Conservation (phyloP, 1,139 yeast genomes). For the Pichia sp. region DNA sequence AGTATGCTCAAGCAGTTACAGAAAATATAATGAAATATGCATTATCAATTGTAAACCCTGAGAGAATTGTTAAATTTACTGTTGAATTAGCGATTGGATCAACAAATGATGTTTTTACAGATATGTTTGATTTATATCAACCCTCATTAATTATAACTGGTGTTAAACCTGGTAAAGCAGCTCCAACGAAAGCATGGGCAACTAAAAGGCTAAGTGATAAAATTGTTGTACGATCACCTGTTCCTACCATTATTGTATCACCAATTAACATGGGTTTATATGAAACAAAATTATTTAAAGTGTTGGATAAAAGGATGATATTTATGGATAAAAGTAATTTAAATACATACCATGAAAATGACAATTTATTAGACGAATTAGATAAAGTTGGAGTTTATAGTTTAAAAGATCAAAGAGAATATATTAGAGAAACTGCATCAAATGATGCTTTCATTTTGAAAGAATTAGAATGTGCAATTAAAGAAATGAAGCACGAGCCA, state of each 20-base stretch:
- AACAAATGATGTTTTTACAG: slow-evolving; percentile 50
- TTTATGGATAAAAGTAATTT: slow-evolving; percentile 18
- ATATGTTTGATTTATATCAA: slow-evolving; percentile 55
- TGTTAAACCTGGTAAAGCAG: slow-evolving; percentile 48
- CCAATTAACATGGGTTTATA: slow-evolving; percentile 54
- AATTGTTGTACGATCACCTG: slow-evolving; percentile 54
- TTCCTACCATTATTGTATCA: slow-evolving; percentile 68
- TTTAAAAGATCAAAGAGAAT: slow-evolving; percentile 21
- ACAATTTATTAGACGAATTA: slow-evolving; percentile 18
- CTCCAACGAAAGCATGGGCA: slow-evolving; percentile 55
- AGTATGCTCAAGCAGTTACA: slow-evolving; percentile 31
- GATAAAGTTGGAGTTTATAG: slow-evolving; percentile 25
- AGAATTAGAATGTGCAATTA: slow-evolving; percentile 7
- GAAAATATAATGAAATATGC: slow-evolving; percentile 47
- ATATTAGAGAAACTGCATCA: slow-evolving; percentile 15
- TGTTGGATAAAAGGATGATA: slow-evolving; percentile 42
- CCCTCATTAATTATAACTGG: slow-evolving; percentile 64
- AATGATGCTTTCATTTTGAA: slow-evolving; percentile 15
- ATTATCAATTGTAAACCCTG: slow-evolving; percentile 43
- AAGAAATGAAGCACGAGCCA: background rate
- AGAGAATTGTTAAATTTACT: slow-evolving; percentile 47
- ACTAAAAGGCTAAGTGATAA: slow-evolving; percentile 59
- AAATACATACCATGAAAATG: slow-evolving; percentile 13
- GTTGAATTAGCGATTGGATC: slow-evolving; percentile 60
- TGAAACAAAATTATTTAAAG: slow-evolving; percentile 36